Base-by-base conservation (phyloP, 768 basidiomycete genomes). In the Agrocybe praecox region DNA sequence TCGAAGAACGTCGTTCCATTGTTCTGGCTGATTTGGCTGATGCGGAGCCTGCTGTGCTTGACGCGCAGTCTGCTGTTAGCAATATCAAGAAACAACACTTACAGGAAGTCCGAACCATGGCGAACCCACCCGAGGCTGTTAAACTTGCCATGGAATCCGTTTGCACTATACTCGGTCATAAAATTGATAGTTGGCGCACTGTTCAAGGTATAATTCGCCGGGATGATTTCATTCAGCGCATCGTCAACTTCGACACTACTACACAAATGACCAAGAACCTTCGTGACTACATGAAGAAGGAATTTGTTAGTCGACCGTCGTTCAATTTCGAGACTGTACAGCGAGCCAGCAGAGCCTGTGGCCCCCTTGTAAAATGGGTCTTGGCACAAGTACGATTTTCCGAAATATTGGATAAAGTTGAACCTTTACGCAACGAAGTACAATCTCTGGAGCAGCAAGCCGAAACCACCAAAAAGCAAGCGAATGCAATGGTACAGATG, bases 101-200 rank as follows among this genome's bases (percentile, higher is more conserved):
- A 42, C 92, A 96, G 67, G 97, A 99, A 84, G 97, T 98, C 42
- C 86, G 97, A 65, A 85, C 93, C 10, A 98, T 99, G 96, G 92
- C 94, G 44, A 98, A 98, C 67, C 97, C 97, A 46, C 97, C 97
- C 0, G 97, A 98, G 70, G 90, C 93, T 5, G 96, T 98, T 63
- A 98, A 98, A 72, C 74, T 96, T 45, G 94, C 97, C 15, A 98
- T 98, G 95, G 97, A 98, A 68, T 97, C 96, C 1, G 96, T 97
- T 40, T 98, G 97, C 72, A 95, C 92, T 14, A 81, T 97, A 46
- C 86, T 99, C 19, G 97, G 97, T 7, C 93, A 98, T 76, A 94
- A 94, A 73, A 92, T 98, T 65, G 97, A 99, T 66, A 88, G 87
- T 68, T 99, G 97, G 97, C 88, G 93, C 59, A 86, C 95, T 1